phyloP scores from a whole-genome alignment of 1,284 basidiomycete genomes.

The Cryptococcus sp. region DNA sequence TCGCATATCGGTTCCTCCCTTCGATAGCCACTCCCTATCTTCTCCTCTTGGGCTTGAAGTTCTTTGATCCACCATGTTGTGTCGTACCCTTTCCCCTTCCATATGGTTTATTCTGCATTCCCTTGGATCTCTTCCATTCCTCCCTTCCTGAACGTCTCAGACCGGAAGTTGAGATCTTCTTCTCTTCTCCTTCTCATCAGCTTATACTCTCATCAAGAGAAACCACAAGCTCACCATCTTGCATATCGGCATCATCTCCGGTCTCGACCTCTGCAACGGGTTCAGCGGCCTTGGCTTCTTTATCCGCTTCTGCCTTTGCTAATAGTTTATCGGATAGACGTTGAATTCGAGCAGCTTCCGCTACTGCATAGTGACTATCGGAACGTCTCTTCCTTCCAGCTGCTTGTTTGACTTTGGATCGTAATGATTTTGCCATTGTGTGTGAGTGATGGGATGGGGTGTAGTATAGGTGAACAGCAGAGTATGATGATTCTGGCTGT shows the following conservation, averaged over 20 bases:
- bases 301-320: constrained; percentile 47
- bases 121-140: constrained; percentile 45
- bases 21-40: neutral
- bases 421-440: constrained; percentile 84
- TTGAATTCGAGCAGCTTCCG: constrained; percentile 75
- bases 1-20: neutral
- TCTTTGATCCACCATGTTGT: neutral
- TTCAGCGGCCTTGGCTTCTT: constrained; percentile 63
- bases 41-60: neutral
- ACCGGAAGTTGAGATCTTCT: constrained; percentile 47
- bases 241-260: constrained; percentile 19
- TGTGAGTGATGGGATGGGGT: neutral
- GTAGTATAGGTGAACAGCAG: neutral
- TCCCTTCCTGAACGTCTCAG: constrained; percentile 42
- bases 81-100: constrained; percentile 22
- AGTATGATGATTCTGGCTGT: neutral
- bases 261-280: constrained; percentile 53
- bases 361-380: constrained; percentile 74
- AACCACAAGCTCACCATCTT: constrained; percentile 17
- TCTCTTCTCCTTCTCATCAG: constrained; percentile 15
- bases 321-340: constrained; percentile 72
- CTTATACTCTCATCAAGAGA: neutral
- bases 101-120: constrained; percentile 35
- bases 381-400: constrained; percentile 81
- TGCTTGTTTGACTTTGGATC: constrained; percentile 81